These are phyloP conservation scores for Erysiphe neolycopersici DNA, from an alignment of 2,329 filamentous ascomycete species.

Conservation along the genomic window DNA sequence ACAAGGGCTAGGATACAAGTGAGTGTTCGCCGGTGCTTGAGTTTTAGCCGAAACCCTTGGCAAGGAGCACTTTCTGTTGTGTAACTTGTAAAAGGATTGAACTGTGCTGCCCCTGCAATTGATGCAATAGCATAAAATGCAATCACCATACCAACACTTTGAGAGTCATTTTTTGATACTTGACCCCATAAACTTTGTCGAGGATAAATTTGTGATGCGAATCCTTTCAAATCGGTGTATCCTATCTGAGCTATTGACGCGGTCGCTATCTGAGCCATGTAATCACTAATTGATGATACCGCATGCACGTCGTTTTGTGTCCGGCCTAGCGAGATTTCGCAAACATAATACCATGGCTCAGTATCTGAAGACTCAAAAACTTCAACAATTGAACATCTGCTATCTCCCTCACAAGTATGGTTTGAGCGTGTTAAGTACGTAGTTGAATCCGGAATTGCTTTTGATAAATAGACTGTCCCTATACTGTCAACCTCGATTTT, in stretches of 20 bases:
- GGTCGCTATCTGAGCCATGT: constrained; percentile 14
- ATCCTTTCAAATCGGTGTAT: constrained; percentile 8
- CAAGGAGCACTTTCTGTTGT: constrained; percentile 3
- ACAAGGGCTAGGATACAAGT: constrained; percentile 15
- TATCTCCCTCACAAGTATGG: constrained; percentile 3
- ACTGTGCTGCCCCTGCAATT: constrained; percentile 6
- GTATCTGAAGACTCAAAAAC: constrained; percentile 16
- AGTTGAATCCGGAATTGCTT: constrained; percentile 13
- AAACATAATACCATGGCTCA: constrained; percentile 18
- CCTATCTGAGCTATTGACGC: constrained; percentile 18
- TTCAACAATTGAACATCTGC: constrained; percentile 10
- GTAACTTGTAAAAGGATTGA: constrained; percentile 4
- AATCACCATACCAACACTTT: constrained; percentile 15
- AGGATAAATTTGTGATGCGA: constrained; percentile 17
- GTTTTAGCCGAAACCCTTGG: constrained; percentile 8
- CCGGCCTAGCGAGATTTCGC: constrained; percentile 15
- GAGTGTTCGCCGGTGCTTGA: constrained; percentile 20
- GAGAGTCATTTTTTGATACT: constrained; percentile 11
- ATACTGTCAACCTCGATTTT: constrained; percentile 11
- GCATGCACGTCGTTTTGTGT: constrained; percentile 13
- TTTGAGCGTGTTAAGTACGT: constrained; percentile 15
- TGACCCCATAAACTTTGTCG: constrained; percentile 16
- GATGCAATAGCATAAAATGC: constrained; percentile 15
- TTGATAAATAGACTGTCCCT: constrained; percentile 6
- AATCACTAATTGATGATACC: constrained; percentile 11